Evolutionary conservation across 106 monocot genomes (phyloP).

Genomic region (Allium cepa): DNA sequence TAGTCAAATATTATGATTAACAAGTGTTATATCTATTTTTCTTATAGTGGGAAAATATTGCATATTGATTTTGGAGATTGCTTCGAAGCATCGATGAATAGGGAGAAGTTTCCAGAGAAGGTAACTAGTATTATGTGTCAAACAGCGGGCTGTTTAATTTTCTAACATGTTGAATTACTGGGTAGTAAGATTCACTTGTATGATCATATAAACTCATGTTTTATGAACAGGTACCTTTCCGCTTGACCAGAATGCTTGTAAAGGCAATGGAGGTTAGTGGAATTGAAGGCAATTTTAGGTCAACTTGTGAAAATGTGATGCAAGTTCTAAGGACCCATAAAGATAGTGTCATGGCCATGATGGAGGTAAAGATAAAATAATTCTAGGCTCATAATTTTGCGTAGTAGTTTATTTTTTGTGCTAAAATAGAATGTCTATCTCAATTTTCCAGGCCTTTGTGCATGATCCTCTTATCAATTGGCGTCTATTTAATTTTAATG

Average conservation of each 20-base stretch:
- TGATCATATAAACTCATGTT: neutral
- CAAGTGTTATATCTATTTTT: neutral
- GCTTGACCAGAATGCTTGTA: conserved; percentile 98
- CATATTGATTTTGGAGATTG: conserved; percentile 99
- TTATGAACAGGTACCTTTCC: conserved; percentile 75
- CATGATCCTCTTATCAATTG: conserved; percentile 99
- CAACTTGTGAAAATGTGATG: conserved; percentile 99
- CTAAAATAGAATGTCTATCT: too few relatives aligned
- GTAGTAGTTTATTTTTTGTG: too few relatives aligned
- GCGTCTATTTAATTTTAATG: conserved; percentile 96
- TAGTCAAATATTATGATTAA: neutral
- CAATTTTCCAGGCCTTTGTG: conserved; percentile 76
- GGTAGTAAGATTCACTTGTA: neutral
- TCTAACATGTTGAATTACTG: too few relatives aligned
- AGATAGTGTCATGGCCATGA: conserved; percentile 99
- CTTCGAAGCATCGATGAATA: conserved; percentile 98
- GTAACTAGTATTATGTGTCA: conserved; percentile 20
- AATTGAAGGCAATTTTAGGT: conserved; percentile 96
- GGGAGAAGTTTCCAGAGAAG: conserved; percentile 98
- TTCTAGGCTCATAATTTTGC: conserved; percentile 3
- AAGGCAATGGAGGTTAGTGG: conserved; percentile 99
- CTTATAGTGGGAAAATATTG: conserved; percentile 91
- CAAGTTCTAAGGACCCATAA: conserved; percentile 94
- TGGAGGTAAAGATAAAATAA: conserved; percentile 59
- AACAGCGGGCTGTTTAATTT: neutral